Percentiles rank a stretch among this genome's conserved stretches.
Evolutionary conservation across 495 filamentous ascomycete species (phyloP).

Genomic region (Neurospora intermedia): DNA sequence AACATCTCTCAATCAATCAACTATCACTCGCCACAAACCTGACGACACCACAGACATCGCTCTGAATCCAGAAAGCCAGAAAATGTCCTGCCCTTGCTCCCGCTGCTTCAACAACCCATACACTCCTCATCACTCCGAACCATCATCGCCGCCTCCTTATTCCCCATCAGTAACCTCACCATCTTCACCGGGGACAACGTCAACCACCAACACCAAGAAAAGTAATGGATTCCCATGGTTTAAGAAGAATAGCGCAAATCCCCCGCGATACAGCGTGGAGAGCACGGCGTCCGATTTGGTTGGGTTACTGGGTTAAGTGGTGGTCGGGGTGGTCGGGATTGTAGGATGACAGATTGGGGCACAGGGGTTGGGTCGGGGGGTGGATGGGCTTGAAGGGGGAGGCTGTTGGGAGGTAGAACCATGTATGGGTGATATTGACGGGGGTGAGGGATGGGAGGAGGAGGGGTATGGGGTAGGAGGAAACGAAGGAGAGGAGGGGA

Average conservation of each 20-base stretch:
- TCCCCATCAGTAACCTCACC: background rate
- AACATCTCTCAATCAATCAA: background rate
- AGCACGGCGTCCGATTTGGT: background rate
- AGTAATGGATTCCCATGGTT: background rate
- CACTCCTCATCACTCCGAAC: background rate
- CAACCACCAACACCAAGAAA: background rate
- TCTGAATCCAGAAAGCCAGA: background rate
- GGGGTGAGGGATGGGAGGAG: background rate
- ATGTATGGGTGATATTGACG: background rate
- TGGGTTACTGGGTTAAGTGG: background rate
- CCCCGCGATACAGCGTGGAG: background rate
- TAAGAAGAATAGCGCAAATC: background rate
- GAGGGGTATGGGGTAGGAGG: background rate
- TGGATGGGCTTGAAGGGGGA: background rate
- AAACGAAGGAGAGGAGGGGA: background rate
- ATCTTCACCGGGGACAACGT: background rate
- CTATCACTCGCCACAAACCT: no score
- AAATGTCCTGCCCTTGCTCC: background rate
- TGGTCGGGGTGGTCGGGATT: background rate
- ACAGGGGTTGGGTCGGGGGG: background rate
- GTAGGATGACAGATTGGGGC: no score
- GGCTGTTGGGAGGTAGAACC: background rate
- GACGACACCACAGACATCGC: no score
- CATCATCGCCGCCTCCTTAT: background rate
- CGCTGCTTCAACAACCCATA: background rate